phyloP scores from a whole-genome alignment of 1,284 basidiomycete species.

The Naganishia sp. region DNA sequence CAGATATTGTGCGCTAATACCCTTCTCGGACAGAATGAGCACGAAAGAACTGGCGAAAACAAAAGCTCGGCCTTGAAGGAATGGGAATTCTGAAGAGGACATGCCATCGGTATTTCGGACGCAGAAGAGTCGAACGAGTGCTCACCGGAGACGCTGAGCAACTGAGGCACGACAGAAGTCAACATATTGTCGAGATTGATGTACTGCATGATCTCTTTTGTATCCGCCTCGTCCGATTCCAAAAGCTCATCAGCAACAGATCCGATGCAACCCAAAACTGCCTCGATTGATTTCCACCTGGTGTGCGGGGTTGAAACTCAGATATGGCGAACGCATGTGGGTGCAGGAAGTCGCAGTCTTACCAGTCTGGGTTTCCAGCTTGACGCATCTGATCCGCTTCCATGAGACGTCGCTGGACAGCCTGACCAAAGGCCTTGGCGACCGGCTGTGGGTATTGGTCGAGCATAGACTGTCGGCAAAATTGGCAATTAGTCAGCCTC shows the following conservation, averaged over 20 bases:
- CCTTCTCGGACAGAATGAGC: slow-evolving; percentile 64
- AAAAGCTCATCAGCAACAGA: slow-evolving; percentile 75
- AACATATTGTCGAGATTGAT: slow-evolving; percentile 79
- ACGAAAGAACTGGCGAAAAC: slow-evolving; percentile 92
- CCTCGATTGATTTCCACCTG: slow-evolving; percentile 89
- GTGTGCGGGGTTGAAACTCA: slow-evolving; percentile 7
- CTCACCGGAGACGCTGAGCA: slow-evolving; percentile 57
- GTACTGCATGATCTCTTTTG: slow-evolving; percentile 61
- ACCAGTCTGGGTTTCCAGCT: slow-evolving; percentile 52
- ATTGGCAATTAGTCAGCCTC: slow-evolving; percentile 3
- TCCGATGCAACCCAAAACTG: slow-evolving; percentile 78
- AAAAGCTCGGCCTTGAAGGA: slow-evolving; percentile 90
- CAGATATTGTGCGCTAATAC: slow-evolving; percentile 78
- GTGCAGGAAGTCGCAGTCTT: slow-evolving; percentile 23
- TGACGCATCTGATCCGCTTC: slow-evolving; percentile 42
- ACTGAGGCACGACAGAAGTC: slow-evolving; percentile 72
- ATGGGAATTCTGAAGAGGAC: slow-evolving; percentile 66
- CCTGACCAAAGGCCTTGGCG: slow-evolving; percentile 62
- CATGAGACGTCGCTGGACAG: slow-evolving; percentile 58
- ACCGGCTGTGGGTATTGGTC: slow-evolving; percentile 66
- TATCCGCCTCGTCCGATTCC: slow-evolving; percentile 73
- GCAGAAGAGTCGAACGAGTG: not conserved
- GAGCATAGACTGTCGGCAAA: slow-evolving; percentile 63
- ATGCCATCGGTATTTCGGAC: not conserved
- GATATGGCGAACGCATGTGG: too few relatives aligned